Evolutionary conservation across 1,139 yeast species (phyloP).

Genomic region (Protomyces inouyei): DNA sequence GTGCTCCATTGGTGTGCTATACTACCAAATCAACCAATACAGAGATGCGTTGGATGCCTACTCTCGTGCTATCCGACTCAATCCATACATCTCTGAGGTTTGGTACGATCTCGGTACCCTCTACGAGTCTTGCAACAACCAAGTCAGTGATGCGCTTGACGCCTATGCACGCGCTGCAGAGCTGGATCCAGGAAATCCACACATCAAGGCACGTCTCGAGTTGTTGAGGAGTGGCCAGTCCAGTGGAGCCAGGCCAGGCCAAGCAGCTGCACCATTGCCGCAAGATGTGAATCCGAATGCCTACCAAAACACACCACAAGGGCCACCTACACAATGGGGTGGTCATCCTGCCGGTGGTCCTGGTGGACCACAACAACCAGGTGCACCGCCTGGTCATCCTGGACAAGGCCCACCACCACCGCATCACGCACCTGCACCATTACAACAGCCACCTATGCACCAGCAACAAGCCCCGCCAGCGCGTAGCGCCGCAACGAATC

Average conservation of each 20-base stretch:
- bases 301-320: constrained; percentile 43
- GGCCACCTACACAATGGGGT: constrained; percentile 33
- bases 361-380: constrained; percentile 7
- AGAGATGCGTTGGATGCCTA: constrained; percentile 96
- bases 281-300: constrained; percentile 47
- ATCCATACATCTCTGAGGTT: constrained; percentile 93
- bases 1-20: constrained; percentile 96
- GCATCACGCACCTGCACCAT: constrained; percentile 31
- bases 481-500: neutral
- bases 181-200: constrained; percentile 89
- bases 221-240: constrained; percentile 61
- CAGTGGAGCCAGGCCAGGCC: constrained; percentile 43
- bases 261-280: constrained; percentile 38
- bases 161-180: constrained; percentile 96
- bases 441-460: constrained; percentile 32
- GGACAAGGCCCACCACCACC: constrained; percentile 26
- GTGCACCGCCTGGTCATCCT: constrained; percentile 28
- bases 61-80: constrained; percentile 89
- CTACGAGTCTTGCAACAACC: constrained; percentile 95
- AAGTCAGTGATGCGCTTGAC: constrained; percentile 87
- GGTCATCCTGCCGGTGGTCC: constrained; percentile 32
- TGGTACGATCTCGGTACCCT: constrained; percentile 98
- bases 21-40: constrained; percentile 91
- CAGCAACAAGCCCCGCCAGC: neutral
- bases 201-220: constrained; percentile 85